A percentile compares a stretch with the other conserved stretches of the same genome.
phyloP scores from a whole-genome alignment of 345 rosid genomes.

The Linum usitatissimum region DNA sequence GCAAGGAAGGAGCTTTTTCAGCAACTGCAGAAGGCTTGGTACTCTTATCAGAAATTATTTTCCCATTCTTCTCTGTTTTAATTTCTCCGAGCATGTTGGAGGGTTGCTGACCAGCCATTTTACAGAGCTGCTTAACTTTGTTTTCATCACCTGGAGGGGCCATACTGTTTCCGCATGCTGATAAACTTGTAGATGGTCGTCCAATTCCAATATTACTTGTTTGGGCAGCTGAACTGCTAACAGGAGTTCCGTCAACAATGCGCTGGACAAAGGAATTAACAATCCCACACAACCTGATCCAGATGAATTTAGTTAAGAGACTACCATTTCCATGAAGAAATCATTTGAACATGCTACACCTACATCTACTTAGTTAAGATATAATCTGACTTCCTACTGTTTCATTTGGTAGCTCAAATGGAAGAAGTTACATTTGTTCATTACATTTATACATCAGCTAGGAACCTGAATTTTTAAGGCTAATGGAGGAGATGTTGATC shows the following conservation, averaged over 20 bases:
- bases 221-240: slow-evolving; percentile 21
- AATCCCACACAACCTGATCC: slow-evolving; percentile 70
- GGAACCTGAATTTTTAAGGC: too few species aligned
- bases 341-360: too few species aligned
- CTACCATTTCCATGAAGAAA: background rate
- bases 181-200: slow-evolving; percentile 22
- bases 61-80: slow-evolving; percentile 24
- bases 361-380: too few species aligned
- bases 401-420: too few species aligned
- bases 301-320: slow-evolving; percentile 1
- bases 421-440: too few species aligned
- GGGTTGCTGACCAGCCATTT: slow-evolving; percentile 24
- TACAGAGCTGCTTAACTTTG: slow-evolving; percentile 30
- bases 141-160: slow-evolving; percentile 23
- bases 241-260: slow-evolving; percentile 32
- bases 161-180: slow-evolving; percentile 17
- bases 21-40: slow-evolving; percentile 29
- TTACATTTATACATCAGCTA: too few species aligned
- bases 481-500: background rate
- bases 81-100: slow-evolving; percentile 24
- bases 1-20: slow-evolving; percentile 30
- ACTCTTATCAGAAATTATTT: slow-evolving; percentile 24
- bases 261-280: slow-evolving; percentile 55
- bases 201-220: slow-evolving; percentile 28
- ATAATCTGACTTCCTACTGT: too few species aligned